Evolutionary conservation across 73 alveolate species (phyloP), one percentile per base, ranked within the genome.

Genomic region (Uronychia setigera): DNA sequence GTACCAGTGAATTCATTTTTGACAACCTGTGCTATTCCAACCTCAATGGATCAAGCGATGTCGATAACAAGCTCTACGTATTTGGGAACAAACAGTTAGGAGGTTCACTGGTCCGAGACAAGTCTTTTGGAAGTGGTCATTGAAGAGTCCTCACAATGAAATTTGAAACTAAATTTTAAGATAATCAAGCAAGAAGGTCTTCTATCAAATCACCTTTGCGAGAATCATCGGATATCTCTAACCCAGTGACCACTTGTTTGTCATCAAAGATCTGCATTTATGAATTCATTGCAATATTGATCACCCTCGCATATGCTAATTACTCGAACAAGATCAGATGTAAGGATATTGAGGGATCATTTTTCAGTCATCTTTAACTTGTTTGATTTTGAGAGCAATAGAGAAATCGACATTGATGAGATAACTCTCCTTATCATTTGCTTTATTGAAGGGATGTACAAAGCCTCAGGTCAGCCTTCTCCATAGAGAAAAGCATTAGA

Each of bases 401-500:
- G 32, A 67, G 79, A 34, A 82, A 77, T 83, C 27, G 90, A 83
- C 32, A 33, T 75, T 0, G 76, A 83, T 83, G 90, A 83, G 79
- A 76, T 83, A 1, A 33, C 83, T 14, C 74, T 83, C 34, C n/a
- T 83, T 77, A 82, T 83, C 28, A 75, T 83, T 11, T 75, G 90
- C 90, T 83, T 83, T 33, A 60, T 81, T 76, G 78, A 77, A 5
- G 90, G 90, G 27, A 60, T 81, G 90, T 19, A 81, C 26, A 29
- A 82, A 32, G 74, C 32, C 29, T 74, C 90, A 33, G 90, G 78
- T 26, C 28, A n/a, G 1, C 27, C 31, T 1, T 19, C 35, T 30
- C 90, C 90, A 0, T 1, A 33, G 13, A 74, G 31, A 1, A 83
- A 75, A 35, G 76, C 30, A 33, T 79, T 83, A 27, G 90, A 83